Base-by-base conservation (phyloP, 108 stramenopile genomes). In the Nitzschia putrida region DNA sequence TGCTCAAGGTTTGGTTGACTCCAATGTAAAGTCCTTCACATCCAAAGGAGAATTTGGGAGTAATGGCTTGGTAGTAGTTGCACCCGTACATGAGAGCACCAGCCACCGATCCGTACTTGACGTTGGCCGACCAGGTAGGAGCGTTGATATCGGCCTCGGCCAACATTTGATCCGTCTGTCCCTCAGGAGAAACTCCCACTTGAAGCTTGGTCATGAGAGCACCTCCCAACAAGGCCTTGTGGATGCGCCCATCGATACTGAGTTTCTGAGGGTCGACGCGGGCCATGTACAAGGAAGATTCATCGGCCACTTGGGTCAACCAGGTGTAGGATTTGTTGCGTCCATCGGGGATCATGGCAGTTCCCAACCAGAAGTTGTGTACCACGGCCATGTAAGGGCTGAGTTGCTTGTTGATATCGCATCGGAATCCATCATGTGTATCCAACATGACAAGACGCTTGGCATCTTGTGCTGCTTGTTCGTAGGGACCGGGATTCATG, bases 101-200 rank as follows among this genome's bases (percentile, higher is more conserved):
- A 8, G 82, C 88, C 86, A 95, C 91, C 57, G 83, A 84, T 13
- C 93, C 93, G 70, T 92, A 95, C 69, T 92, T 92, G 20, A 95
- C 61, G 67, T 95, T 91, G 44, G 76, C 90, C n/a, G 83, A 82
- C 93, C 93, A 95, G 14, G 88, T 88, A 42, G 53, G 43, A 4
- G 84, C 90, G 49, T 84, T 82, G 53, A 95, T 43, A 66, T 95
- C 93, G 0, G 89, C 49, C 66, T 95, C 93, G 1, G 79, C 85
- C 73, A 90, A 66, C 8, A 80, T 57, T 66, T 90, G 89, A 78
- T 94, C 90, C 44, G 71, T 45, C 24, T 79, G 67, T 24, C 86
- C 89, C 14, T 91, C 85, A 2, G 75, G 16, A 53, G 74, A 71
- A 7, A 88, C 57, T 11, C 79, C 80, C 53, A 88, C 39, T 49